Conservation (phyloP, 306 rosid species). For the Hippophae rhamnoides region DNA sequence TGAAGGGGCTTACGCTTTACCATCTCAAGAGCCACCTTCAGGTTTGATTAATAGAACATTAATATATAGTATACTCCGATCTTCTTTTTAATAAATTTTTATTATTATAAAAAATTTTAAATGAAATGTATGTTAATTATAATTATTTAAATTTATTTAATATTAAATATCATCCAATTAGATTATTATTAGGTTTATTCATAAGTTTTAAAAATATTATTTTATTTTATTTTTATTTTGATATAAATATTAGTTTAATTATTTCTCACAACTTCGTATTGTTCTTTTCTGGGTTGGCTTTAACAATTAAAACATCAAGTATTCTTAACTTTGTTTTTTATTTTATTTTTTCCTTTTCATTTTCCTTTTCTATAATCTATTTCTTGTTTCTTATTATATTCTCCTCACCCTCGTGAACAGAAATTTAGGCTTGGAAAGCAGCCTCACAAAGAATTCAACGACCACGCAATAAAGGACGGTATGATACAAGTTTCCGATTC, state of each 20-base stretch:
- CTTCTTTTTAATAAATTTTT: too few relatives aligned
- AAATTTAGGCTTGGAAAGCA: constrained; percentile 98
- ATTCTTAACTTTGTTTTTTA: background rate
- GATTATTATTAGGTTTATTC: too few relatives aligned
- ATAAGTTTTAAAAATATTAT: too few relatives aligned
- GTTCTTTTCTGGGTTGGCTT: too few relatives aligned
- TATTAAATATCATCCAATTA: too few relatives aligned
- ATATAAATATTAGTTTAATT: too few relatives aligned
- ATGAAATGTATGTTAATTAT: too few relatives aligned
- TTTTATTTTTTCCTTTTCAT: too few relatives aligned
- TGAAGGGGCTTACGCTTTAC: constrained; percentile 99
- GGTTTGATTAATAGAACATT: constrained; percentile 38
- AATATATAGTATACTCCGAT: constrained; percentile 3
- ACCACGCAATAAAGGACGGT: constrained; percentile 82
- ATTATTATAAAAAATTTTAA: too few relatives aligned
- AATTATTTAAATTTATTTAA: too few relatives aligned
- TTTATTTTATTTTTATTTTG: too few relatives aligned
- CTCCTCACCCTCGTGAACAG: constrained; percentile 27
- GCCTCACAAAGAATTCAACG: constrained; percentile 98
- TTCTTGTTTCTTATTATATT: constrained; percentile 10
- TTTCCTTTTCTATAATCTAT: background rate
- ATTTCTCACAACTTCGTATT: too few relatives aligned
- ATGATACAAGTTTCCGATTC: background rate
- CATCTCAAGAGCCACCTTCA: constrained; percentile 99
- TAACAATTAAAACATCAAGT: background rate